Base-by-base conservation (phyloP, 208 protist genomes). In the Phytomonas sp. region DNA sequence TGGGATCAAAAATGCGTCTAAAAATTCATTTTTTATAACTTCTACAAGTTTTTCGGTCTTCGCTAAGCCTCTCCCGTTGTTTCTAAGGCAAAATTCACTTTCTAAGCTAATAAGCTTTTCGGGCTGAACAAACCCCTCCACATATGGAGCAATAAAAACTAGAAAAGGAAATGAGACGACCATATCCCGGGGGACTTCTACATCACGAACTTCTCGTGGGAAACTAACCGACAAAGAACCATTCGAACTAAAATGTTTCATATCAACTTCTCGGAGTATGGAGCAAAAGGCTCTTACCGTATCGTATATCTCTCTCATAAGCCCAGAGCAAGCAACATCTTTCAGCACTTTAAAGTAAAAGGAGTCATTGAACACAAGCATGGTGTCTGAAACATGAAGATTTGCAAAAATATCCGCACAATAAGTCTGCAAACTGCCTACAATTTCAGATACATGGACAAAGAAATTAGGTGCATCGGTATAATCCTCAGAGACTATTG, bases 381-480 rank as follows among this genome's bases (percentile, higher is more conserved):
- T 9, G 72, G 53, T 56, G 70, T 53, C 43, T 32, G 71, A 73
- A 76, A 63, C 20, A 51, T 71, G 15, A 72, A 63, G 34, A 71
- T 76, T 30, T 43, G 36, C 64, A 76, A 36, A 13, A 76, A 51
- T 31, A 20, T 59, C 37, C 33, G 76, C 73, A 73, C 71, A 7
- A 71, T 77, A 56, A 66, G n/a, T 36, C 53, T 84, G 68, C 23
- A 91, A 65, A 53, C 84, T 87, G 26, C 68, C 46, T 26, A 89
- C 74, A 33, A 91, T 75, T 63, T 95, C 89, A 8, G 80, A 85
- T 40, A 91, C 74, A 71, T 95, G 84, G 43, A 73, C 70, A 69
- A 95, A 95, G 68, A 91, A 91, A 32, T 81, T 82, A 30, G 89
- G 89, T n/a, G 82, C 81, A 70, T 95, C 89, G 23, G 80, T 80